Percentiles rank a stretch among this genome's conserved stretches.
Conservation (phyloP, 805 yeast genomes). For the Wickerhamiella galacta region DNA sequence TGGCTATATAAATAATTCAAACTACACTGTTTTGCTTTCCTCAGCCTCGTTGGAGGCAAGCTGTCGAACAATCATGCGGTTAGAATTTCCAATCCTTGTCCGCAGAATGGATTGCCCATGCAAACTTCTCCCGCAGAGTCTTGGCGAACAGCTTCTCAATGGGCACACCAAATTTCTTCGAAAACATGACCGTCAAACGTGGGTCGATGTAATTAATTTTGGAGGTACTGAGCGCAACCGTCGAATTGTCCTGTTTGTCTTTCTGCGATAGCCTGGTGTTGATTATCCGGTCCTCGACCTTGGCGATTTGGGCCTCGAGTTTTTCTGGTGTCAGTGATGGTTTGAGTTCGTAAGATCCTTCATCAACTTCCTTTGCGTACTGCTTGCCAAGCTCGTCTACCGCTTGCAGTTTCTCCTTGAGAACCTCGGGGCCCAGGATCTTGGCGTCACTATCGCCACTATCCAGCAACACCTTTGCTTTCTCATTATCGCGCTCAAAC, state of each 20-base stretch:
- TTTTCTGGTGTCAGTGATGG: constrained; percentile 44
- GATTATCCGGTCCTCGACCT: constrained; percentile 50
- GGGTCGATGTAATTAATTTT: constrained; percentile 94
- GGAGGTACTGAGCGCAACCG: constrained; percentile 83
- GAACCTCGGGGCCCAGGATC: constrained; percentile 35
- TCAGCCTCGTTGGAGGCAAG: background rate
- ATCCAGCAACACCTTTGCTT: constrained; percentile 40
- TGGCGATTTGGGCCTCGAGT: constrained; percentile 51
- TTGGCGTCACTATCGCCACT: constrained; percentile 15
- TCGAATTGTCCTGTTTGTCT: constrained; percentile 87
- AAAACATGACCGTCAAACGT: constrained; percentile 71
- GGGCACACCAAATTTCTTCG: constrained; percentile 75
- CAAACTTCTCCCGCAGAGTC: constrained; percentile 80
- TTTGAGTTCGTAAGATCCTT: constrained; percentile 38
- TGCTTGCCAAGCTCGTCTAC: constrained; percentile 25
- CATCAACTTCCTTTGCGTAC: constrained; percentile 39
- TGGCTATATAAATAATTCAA: background rate
- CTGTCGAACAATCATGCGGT: background rate
- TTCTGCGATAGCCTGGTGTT: constrained; percentile 59
- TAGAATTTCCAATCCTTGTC: constrained; percentile 79
- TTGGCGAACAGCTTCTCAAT: constrained; percentile 84
- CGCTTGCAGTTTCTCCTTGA: constrained; percentile 40
- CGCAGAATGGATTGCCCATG: constrained; percentile 88
- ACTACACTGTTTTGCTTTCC: background rate
- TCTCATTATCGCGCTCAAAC: constrained; percentile 64